Conservation (phyloP, 2,329 filamentous ascomycete species). For the Penicillium olsonii region DNA sequence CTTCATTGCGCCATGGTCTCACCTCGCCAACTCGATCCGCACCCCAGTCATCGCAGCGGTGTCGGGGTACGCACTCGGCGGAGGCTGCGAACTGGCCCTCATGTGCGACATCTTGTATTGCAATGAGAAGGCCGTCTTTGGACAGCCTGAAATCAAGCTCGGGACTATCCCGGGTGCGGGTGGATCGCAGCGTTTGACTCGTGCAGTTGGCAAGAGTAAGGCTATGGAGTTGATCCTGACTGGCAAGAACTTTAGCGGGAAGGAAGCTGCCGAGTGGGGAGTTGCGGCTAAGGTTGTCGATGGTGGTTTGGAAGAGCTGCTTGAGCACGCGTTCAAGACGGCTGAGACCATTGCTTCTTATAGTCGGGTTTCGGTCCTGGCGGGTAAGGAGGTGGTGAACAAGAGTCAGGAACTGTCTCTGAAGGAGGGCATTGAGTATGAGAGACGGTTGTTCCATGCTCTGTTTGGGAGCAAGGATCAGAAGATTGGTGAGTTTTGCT, state of each 20-base stretch:
- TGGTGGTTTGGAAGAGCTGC: constrained; percentile 72
- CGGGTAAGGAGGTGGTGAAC: constrained; percentile 96
- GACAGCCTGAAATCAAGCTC: constrained; percentile 95
- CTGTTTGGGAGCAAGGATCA: constrained; percentile 94
- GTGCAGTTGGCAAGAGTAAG: constrained; percentile 77
- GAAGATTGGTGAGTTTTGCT: constrained; percentile 74
- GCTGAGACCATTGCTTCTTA: constrained; percentile 88
- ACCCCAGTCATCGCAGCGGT: constrained; percentile 94
- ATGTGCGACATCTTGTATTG: constrained; percentile 98
- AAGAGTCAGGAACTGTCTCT: constrained; percentile 93
- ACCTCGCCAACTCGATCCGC: constrained; percentile 79
- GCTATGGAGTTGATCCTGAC: constrained; percentile 93
- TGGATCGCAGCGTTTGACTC: constrained; percentile 83
- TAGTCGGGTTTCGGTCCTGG: constrained; percentile 82
- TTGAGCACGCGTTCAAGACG: constrained; percentile 77
- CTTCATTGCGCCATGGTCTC: constrained; percentile 95
- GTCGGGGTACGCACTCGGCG: constrained; percentile 90
- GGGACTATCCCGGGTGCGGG: constrained; percentile 91
- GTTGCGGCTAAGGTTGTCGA: constrained; percentile 81
- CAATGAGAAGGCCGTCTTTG: constrained; percentile 82
- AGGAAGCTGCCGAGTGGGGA: constrained; percentile 86
- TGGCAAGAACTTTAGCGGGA: constrained; percentile 78
- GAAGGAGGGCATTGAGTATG: constrained; percentile 89
- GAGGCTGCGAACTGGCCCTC: constrained; percentile 93
- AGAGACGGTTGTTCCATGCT: constrained; percentile 88